Conservation (phyloP, 106 monocot species). For the Dendrobium officinale region DNA sequence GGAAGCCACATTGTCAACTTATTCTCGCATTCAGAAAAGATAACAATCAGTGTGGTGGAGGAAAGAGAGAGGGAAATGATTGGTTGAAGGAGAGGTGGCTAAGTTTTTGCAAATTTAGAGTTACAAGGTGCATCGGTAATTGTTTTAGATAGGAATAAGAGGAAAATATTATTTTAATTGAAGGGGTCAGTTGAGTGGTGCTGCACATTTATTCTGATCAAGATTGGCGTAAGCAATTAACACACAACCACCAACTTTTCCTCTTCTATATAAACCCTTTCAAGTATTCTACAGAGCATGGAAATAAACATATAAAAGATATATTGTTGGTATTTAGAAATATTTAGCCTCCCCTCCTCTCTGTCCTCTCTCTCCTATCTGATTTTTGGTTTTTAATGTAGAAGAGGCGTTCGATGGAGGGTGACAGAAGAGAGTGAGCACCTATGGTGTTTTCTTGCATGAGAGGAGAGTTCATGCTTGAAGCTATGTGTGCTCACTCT, state of each 20-base stretch:
- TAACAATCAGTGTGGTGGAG: no score
- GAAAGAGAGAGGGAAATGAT: no score
- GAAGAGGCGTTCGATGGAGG: neutral
- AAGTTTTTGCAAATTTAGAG: neutral
- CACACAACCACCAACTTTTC: neutral
- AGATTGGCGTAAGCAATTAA: neutral
- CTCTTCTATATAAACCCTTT: neutral
- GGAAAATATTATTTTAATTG: neutral
- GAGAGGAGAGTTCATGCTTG: constrained; percentile 7
- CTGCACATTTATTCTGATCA: no score
- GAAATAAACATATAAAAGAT: no score
- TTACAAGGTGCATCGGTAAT: neutral
- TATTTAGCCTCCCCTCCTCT: no score
- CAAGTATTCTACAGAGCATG: neutral
- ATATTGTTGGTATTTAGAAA: no score
- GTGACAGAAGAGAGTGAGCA: constrained; percentile 40
- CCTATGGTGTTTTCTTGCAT: constrained; percentile 25
- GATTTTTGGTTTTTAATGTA: neutral
- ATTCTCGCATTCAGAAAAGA: no score
- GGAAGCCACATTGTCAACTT: no score
- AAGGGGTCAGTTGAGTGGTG: neutral
- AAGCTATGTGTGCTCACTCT: constrained; percentile 26
- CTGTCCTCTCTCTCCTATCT: no score
- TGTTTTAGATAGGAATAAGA: neutral
- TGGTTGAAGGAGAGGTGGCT: no score